These are phyloP conservation scores for Coemansia sp. DNA, from an alignment of 192 early-diverging fungal genomes.

Conservation along the genomic window DNA sequence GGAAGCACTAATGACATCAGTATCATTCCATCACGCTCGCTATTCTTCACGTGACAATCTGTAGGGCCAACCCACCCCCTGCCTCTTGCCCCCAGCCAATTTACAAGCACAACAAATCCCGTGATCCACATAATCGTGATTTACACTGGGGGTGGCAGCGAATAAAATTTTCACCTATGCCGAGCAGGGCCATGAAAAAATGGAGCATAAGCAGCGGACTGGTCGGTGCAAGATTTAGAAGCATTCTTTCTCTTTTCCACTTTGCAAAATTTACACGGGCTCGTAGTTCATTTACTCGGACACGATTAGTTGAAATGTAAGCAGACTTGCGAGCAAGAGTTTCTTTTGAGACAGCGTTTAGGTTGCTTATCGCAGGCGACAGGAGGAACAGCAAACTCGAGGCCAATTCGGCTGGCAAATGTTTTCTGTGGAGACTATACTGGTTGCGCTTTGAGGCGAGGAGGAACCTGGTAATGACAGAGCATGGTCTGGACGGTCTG, in stretches of 20 bases:
- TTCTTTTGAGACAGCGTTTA: no score
- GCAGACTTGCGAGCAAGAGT: no score
- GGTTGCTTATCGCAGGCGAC: no score
- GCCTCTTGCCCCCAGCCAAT: no score
- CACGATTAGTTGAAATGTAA: slow-evolving; percentile 25
- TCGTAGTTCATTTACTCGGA: not conserved
- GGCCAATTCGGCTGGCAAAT: no score
- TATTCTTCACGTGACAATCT: not conserved
- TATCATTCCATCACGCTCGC: not conserved
- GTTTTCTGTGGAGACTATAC: no score
- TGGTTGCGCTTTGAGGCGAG: no score
- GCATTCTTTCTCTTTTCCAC: slow-evolving; percentile 40
- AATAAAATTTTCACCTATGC: slow-evolving; percentile 12
- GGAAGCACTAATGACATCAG: no score
- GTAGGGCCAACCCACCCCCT: not conserved
- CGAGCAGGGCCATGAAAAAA: not conserved
- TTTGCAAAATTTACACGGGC: slow-evolving; percentile 20
- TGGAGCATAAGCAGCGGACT: not conserved
- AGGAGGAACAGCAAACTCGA: no score
- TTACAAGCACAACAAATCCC: not conserved
- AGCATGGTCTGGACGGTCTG: no score
- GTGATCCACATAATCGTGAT: not conserved
- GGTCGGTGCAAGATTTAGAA: slow-evolving; percentile 1
- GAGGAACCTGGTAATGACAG: no score
- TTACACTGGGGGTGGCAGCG: not conserved